Conservation (phyloP, 805 yeast genomes). For the Debaryomyces prosopidis region DNA sequence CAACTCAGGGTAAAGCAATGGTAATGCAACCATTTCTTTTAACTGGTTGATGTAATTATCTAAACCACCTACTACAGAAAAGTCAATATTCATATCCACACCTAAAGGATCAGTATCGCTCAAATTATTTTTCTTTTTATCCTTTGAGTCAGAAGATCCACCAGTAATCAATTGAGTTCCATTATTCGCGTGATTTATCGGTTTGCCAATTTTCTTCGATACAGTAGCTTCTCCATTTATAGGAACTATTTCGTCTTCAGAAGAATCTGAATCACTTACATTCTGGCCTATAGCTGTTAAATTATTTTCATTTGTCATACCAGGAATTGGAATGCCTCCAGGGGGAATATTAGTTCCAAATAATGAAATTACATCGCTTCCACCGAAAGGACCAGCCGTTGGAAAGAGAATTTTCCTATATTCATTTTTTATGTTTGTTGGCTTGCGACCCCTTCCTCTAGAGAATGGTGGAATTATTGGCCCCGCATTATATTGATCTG, state of each 20-base stretch:
- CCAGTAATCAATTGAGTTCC: constrained; percentile 33
- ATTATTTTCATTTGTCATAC: constrained; percentile 24
- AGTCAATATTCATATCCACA: constrained; percentile 81
- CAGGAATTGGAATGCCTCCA: constrained; percentile 42
- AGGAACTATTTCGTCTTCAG: constrained; percentile 60
- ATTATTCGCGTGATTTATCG: constrained; percentile 12
- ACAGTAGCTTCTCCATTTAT: constrained; percentile 40
- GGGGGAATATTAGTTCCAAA: constrained; percentile 70
- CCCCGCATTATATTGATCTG: constrained; percentile 15
- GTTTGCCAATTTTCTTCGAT: constrained; percentile 10
- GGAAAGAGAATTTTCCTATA: constrained; percentile 75
- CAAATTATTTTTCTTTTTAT: constrained; percentile 54
- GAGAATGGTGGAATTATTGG: constrained; percentile 15
- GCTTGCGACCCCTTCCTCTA: constrained; percentile 41
- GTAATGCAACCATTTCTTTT: constrained; percentile 95
- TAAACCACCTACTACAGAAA: constrained; percentile 86
- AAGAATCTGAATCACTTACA: constrained; percentile 56
- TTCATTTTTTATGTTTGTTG: constrained; percentile 44
- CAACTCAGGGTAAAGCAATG: constrained; percentile 89
- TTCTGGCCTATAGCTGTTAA: constrained; percentile 36
- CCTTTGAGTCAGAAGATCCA: constrained; percentile 34
- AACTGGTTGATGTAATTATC: constrained; percentile 87
- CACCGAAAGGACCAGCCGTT: constrained; percentile 97
- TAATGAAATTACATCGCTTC: constrained; percentile 84
- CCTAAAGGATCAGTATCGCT: constrained; percentile 96